Conservation (phyloP, 2,329 filamentous ascomycete species). For the Pseudogymnoascus pannorum region DNA sequence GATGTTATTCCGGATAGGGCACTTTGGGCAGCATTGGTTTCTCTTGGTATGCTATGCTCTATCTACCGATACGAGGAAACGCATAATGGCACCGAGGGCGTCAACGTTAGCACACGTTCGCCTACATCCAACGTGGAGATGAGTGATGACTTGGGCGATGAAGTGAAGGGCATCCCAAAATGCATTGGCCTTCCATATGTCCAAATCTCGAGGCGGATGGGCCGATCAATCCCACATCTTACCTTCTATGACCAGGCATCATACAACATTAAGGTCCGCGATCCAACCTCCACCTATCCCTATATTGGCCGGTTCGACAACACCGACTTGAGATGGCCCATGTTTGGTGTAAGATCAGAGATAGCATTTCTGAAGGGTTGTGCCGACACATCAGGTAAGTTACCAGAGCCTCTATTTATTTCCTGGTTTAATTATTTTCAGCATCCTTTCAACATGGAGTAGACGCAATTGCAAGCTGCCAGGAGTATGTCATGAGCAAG, state of each 20-base stretch:
- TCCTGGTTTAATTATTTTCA: conserved; percentile 13
- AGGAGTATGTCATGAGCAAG: conserved; percentile 46
- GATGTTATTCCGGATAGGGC: conserved; percentile 45
- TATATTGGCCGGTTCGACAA: conserved; percentile 47
- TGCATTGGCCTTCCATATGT: conserved; percentile 43
- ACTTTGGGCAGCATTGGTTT: conserved; percentile 46
- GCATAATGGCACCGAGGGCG: conserved; percentile 45
- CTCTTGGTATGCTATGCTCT: conserved; percentile 45
- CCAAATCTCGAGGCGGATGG: conserved; percentile 44
- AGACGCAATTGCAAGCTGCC: conserved; percentile 44
- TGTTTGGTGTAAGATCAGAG: conserved; percentile 46
- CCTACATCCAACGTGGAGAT: conserved; percentile 34
- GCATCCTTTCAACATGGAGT: conserved; percentile 45
- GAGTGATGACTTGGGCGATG: conserved; percentile 44
- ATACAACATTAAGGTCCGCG: conserved; percentile 44
- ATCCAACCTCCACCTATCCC: conserved; percentile 41
- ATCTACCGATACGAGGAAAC: conserved; percentile 47
- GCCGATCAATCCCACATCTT: conserved; percentile 44
- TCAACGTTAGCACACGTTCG: conserved; percentile 30
- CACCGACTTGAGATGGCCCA: conserved; percentile 46
- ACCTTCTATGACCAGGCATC: conserved; percentile 47
- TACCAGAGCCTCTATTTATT: background rate
- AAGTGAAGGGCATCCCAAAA: conserved; percentile 41
- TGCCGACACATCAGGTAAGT: conserved; percentile 38
- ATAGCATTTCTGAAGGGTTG: conserved; percentile 45